A percentile compares a stretch with the other conserved stretches of the same genome.
Conservation (phyloP, 2,329 filamentous ascomycete genomes). For the Metarhizium brunneum region DNA sequence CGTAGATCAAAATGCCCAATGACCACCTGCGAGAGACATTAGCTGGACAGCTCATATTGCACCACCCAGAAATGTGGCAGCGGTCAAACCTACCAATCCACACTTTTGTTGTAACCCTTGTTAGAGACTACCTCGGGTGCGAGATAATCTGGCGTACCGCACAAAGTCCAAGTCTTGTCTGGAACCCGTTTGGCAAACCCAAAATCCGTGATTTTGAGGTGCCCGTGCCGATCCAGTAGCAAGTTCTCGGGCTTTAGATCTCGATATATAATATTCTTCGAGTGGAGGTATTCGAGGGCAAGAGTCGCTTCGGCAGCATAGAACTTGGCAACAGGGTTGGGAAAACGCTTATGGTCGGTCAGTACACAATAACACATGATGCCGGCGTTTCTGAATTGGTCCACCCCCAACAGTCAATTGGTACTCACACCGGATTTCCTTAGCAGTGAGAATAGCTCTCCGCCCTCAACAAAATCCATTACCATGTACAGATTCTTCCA, state of each 20-base stretch:
- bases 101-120: constrained; percentile 99
- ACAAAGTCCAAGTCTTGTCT: constrained; percentile 98
- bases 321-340: constrained; percentile 97
- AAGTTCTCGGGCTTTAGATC: constrained; percentile 95
- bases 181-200: constrained; percentile 97
- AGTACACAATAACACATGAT: not conserved
- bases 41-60: not conserved
- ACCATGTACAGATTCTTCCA: constrained; percentile 97
- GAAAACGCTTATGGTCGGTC: constrained; percentile 64
- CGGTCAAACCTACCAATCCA: constrained; percentile 71
- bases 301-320: constrained; percentile 96
- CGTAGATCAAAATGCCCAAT: constrained; percentile 93
- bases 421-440: constrained; percentile 76
- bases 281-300: constrained; percentile 90
- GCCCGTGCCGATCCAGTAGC: constrained; percentile 82
- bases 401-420: not conserved
- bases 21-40: constrained; percentile 65
- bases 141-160: constrained; percentile 93
- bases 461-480: constrained; percentile 99
- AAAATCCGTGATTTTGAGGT: constrained; percentile 96
- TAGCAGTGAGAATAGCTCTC: constrained; percentile 90
- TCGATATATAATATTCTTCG: constrained; percentile 93
- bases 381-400: not conserved
- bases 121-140: constrained; percentile 98
- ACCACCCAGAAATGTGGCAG: not conserved